A percentile compares a stretch with the other conserved stretches of the same genome.
phyloP scores from a whole-genome alignment of 352 stramenopile species.

The Globisporangium cystogenes region DNA sequence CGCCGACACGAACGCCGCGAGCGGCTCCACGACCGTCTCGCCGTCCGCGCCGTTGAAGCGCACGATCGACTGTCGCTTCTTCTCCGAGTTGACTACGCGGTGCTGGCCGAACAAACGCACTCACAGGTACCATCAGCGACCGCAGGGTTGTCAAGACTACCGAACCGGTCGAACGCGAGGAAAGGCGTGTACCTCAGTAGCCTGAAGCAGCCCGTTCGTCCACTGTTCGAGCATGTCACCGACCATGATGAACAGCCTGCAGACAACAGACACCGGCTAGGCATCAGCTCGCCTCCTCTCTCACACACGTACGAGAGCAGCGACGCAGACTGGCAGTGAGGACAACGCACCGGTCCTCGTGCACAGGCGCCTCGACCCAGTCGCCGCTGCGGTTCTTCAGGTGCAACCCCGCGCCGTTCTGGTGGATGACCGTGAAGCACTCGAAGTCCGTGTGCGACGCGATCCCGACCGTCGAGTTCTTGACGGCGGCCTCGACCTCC shows the following conservation, averaged over 20 bases:
- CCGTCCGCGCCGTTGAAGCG: constrained; percentile 77
- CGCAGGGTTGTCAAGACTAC: not conserved
- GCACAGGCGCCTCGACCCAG: constrained; percentile 71
- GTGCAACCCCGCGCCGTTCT: constrained; percentile 71
- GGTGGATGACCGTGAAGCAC: constrained; percentile 83
- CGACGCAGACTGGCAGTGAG: not conserved
- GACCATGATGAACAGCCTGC: constrained; percentile 68
- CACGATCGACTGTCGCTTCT: constrained; percentile 79
- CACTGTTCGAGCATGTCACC: constrained; percentile 78
- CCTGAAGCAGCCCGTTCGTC: constrained; percentile 69
- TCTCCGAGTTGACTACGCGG: constrained; percentile 66
- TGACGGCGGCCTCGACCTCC: constrained; percentile 29
- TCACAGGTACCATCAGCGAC: not conserved
- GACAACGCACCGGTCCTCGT: constrained; percentile 47
- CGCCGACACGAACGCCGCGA: constrained; percentile 49
- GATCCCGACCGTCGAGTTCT: constrained; percentile 71
- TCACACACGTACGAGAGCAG: not conserved
- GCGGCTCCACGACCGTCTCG: constrained; percentile 60
- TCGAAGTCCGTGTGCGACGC: constrained; percentile 83
- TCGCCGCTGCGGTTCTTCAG: constrained; percentile 45
- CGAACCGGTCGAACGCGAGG: not conserved
- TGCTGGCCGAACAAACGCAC: constrained; percentile 26
- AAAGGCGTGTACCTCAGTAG: constrained; percentile 47
- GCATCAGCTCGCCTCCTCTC: not conserved
- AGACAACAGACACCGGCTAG: not conserved